Base-by-base conservation (phyloP, 495 filamentous ascomycete species). In the Amphirosellinia nigrospora region DNA sequence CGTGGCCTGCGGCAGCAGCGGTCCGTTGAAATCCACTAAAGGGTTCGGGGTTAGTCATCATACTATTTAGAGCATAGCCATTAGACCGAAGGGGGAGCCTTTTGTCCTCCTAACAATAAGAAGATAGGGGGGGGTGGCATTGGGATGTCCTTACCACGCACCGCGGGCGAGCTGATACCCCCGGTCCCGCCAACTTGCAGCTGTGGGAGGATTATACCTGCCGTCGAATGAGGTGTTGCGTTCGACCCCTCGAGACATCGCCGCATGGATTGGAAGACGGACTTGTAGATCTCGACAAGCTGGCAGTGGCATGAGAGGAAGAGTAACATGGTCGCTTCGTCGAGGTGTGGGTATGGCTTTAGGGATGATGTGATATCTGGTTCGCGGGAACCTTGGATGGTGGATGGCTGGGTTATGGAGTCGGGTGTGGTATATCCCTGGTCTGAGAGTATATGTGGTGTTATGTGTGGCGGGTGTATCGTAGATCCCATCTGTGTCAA, bases 221-320 rank as follows among this genome's bases (percentile, higher is more conserved):
- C 46, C 38, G 15, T 19, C 1, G 53, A n/a, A 3, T 13, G 38
- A 21, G 46, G n/a, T 3, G 68, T 10, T 10, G 46, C n/a, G 10
- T 15, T 21, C 30, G 70, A 45, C 45, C 68, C 45, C 15, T 66
- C 48, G 68, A 66, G 10, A 16, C 69, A 72, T 23, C 28, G 39
- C 39, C 52, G 26, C 21, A 72, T 65, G 4, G 38, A 60, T 2
- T 71, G 13, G 66, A 71, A 71, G 21, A 72, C 34, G 45, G 45
- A 52, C 46, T 30, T 45, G 53, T 71, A 72, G 41, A 64, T 46
- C 26, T 71, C 68, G 30, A 41, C 48, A 6, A 71, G 68, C 16
- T 43, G 68, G 23, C 39, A 72, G 56, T 72, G 55, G 23, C 70
- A 72, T 10, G 70, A 70, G 32, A 71, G 16, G 45, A 65, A 32